These are phyloP conservation scores for Apophysomyces trapeziformis DNA, from an alignment of 371 early-diverging fungal genomes.

Conservation along the genomic window DNA sequence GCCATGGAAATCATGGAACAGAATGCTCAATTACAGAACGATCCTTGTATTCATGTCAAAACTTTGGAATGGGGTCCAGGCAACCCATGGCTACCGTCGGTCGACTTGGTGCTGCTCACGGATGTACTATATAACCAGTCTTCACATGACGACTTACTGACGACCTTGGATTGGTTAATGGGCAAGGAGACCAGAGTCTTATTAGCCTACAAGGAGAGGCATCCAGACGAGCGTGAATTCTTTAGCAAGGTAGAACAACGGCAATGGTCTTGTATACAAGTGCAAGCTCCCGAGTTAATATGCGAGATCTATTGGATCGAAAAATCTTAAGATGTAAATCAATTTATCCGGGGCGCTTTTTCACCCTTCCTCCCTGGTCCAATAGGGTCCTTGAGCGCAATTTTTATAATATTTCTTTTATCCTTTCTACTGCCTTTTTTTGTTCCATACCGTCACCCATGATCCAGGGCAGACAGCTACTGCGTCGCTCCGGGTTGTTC, in stretches of 20 bases:
- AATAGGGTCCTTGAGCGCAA: too few relatives aligned
- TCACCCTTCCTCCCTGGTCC: too few relatives aligned
- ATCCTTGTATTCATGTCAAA: constrained; percentile 19
- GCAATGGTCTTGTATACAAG: constrained; percentile 18
- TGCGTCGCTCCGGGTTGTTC: constrained; percentile 1
- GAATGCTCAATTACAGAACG: constrained; percentile 27
- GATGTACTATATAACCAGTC: constrained; percentile 54
- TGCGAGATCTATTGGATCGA: constrained; percentile 41
- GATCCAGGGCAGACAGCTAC: constrained; percentile 9
- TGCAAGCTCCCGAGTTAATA: constrained; percentile 17
- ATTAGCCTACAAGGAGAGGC: constrained; percentile 44
- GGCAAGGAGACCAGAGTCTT: constrained; percentile 27
- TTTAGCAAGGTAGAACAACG: constrained; percentile 35
- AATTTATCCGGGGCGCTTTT: too few relatives aligned
- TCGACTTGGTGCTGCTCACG: constrained; percentile 41
- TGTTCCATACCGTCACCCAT: not conserved
- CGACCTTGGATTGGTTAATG: constrained; percentile 38
- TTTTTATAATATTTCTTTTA: not conserved
- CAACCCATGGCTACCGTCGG: constrained; percentile 10
- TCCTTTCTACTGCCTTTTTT: not conserved
- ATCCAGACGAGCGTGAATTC: constrained; percentile 49
- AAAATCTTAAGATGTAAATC: not conserved
- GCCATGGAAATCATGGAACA: constrained; percentile 39
- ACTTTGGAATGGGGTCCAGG: constrained; percentile 40
- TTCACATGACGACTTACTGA: constrained; percentile 41